Evolutionary conservation across 2,329 filamentous ascomycete species (phyloP), one percentile per base, ranked within the genome.

Genomic region (Fusarium burgessii): DNA sequence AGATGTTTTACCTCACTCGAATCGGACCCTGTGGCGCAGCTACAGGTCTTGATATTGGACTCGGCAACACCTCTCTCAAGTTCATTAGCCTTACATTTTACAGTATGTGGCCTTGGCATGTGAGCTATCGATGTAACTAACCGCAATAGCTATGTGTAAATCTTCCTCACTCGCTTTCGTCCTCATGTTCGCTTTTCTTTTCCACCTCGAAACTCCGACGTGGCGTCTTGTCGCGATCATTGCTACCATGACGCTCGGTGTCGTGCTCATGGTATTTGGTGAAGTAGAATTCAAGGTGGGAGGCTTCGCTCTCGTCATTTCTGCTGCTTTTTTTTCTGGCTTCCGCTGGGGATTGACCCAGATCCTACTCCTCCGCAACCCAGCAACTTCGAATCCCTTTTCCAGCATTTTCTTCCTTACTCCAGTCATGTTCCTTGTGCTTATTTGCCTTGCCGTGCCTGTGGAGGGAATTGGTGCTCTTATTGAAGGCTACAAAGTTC

Each of bases 331-430:
- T 82, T 97, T 97, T 79, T 97, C 94, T 3, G 96, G 96, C 58
- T 97, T 99, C 84, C 92, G 96, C 75, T 99, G 96, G 96, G 93
- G 90, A n/a, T 84, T 99, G n/a, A 98, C 96, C 0, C 96, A 99
- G 79, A 97, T 99, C 66, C 89, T 99, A 7, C 89, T 99, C 10
- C 89, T 98, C 32, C 92, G 95, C 74, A 97, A 98, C 81, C 94
- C 95, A 3, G 95, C 96, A 23, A 99, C 96, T 0, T 93, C 93
- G 46, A 99, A 99, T 77, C 96, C 96, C 0, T 98, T 99, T 81
- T 95, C 94, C 17, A 97, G 93, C 75, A 97, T 99, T 73, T 98
- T 98, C 83, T 98, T 95, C 82, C 89, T 99, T n/a, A 95, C 95
- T 1, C 96, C 96, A 3, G 89, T 98, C 82, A 99, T 99, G 96